phyloP scores from a whole-genome alignment of 164 flowering plant species.

The Akebia trifoliata region DNA sequence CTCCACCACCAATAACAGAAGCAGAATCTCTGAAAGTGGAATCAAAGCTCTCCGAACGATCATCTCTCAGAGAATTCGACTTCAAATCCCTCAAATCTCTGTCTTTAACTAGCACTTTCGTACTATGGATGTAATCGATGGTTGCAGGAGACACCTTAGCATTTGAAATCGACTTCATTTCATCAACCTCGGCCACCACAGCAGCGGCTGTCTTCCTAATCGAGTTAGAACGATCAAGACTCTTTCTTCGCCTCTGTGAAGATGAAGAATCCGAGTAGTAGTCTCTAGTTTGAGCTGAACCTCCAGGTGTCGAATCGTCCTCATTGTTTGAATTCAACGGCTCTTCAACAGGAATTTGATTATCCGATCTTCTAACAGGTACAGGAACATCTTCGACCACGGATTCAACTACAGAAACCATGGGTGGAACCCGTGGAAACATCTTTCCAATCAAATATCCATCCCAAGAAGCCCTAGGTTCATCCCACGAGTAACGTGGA shows the following conservation, averaged over 20 bases:
- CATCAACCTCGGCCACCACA: constrained; percentile 53
- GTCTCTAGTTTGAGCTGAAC: constrained; percentile 81
- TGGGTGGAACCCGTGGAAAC: constrained; percentile 58
- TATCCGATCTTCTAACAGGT: constrained; percentile 46
- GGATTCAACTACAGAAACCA: constrained; percentile 78
- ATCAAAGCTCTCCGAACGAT: constrained; percentile 20
- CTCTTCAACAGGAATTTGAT: constrained; percentile 71
- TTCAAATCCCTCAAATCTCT: constrained; percentile 13
- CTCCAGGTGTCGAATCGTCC: constrained; percentile 67
- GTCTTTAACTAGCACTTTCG: constrained; percentile 5
- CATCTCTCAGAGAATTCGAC: constrained; percentile 15
- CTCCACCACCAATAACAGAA: constrained; percentile 32
- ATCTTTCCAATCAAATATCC: constrained; percentile 67
- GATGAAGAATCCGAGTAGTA: constrained; percentile 70
- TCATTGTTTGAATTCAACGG: constrained; percentile 32
- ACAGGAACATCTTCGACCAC: constrained; percentile 64
- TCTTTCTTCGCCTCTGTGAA: constrained; percentile 53
- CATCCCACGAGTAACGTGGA: constrained; percentile 66
- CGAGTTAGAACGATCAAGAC: constrained; percentile 67
- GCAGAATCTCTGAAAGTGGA: constrained; percentile 12
- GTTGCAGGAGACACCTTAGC: constrained; percentile 14
- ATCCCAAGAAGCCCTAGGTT: constrained; percentile 96
- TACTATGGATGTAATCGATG: constrained; percentile 1
- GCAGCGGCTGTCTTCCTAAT: constrained; percentile 61
- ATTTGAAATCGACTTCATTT: constrained; percentile 7